A percentile compares a stretch with the other conserved stretches of the same genome.
Evolutionary conservation across 2,329 filamentous ascomycete genomes (phyloP).

Genomic region (Leptographium flavum): DNA sequence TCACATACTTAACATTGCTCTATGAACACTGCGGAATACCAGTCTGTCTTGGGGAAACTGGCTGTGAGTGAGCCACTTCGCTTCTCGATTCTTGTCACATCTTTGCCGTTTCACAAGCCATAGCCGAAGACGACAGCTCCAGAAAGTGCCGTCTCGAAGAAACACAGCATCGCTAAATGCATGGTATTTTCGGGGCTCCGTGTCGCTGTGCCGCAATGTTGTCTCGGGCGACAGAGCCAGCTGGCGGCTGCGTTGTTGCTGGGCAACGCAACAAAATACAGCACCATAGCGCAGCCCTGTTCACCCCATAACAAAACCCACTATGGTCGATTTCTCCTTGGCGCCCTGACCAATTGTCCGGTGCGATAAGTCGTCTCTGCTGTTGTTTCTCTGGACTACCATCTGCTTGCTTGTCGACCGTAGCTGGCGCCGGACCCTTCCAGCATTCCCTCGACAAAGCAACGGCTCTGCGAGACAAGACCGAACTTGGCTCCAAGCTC

Average conservation of each 20-base stretch:
- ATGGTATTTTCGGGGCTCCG: too few relatives aligned
- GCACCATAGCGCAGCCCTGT: background rate
- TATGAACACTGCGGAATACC: too few relatives aligned
- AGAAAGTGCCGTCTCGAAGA: too few relatives aligned
- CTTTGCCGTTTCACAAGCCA: too few relatives aligned
- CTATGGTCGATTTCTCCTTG: background rate
- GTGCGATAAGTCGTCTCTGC: background rate
- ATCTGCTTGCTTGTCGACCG: background rate
- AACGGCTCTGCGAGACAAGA: too few relatives aligned
- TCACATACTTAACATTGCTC: too few relatives aligned
- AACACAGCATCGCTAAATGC: too few relatives aligned
- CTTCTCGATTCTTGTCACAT: too few relatives aligned
- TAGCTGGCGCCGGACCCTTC: background rate
- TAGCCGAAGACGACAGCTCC: too few relatives aligned
- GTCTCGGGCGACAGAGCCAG: background rate
- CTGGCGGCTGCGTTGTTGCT: background rate
- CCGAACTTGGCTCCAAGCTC: too few relatives aligned
- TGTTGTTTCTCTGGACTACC: background rate
- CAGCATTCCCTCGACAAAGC: background rate
- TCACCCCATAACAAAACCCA: background rate
- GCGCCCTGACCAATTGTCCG: constrained; percentile 1
- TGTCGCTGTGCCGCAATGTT: background rate
- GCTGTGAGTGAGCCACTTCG: too few relatives aligned
- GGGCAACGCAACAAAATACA: background rate
- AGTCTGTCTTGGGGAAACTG: too few relatives aligned